Base-by-base conservation (phyloP, 176 grass and related monocot genomes). In the Paspalum notatum region DNA sequence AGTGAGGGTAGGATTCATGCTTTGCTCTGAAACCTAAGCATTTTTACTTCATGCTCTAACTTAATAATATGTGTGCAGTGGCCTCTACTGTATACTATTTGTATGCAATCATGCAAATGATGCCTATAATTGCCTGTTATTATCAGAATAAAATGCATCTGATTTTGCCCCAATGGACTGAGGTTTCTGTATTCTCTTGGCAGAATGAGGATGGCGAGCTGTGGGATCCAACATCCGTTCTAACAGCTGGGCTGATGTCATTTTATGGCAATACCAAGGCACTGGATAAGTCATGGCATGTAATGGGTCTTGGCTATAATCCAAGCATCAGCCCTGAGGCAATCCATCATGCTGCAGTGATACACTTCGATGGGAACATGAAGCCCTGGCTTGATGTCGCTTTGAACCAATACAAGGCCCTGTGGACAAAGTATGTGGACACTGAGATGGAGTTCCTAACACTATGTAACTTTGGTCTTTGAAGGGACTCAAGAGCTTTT, bases 341-440 rank as follows among this genome's bases (percentile, higher is more conserved):
- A 56, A 91, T 84, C 42, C 59, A 37, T 42, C 40, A 59, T 77
- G 89, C 85, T 88, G 81, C 81, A 16, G 81, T 87, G 38, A 52
- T 91, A 87, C 85, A 81, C 25, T 94, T 94, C 20, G 83, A 89
- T 67, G 89, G 92, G 48, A 94, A 94, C 82, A 94, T 94, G 92
- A 94, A 94, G 55, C 89, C 89, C 3, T 94, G 92, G 92, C 92
- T 94, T 24, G 92, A 94, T 71, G 89, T 94, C 37, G 89, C 92
- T 26, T 77, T 94, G 40, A 94, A 87, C 72, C 86, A 94, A 76
- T 94, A 94, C 80, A 94, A 94, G 81, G 70, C 85, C 71, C 77
- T 89, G n/a, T 94, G 92, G 92, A 91, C 92, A 40, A 94, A 94
- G 68, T 84, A 94, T 85, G 92, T 94, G 38, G 92, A 94, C 71